Conservation (phyloP, 2,329 filamentous ascomycete genomes). For the Sporothrix inflata region DNA sequence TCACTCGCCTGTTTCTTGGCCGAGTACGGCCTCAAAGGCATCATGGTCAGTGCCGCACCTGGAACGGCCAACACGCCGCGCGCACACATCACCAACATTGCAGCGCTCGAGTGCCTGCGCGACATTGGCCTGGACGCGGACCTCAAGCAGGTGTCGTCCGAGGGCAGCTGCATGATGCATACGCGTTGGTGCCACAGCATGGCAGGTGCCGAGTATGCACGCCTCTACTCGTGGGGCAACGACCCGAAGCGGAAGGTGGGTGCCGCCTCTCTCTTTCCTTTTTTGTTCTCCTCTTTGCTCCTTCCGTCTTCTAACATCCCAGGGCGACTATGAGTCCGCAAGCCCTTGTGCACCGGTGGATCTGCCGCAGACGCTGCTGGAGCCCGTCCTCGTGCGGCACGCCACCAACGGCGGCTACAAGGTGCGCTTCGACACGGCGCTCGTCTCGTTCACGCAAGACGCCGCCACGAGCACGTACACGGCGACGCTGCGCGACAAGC, state of each 20-base stretch:
- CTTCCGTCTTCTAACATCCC: constrained; percentile 29
- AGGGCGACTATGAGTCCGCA: constrained; percentile 51
- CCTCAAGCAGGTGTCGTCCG: constrained; percentile 43
- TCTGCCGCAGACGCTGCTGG: constrained; percentile 53
- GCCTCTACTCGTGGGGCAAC: constrained; percentile 56
- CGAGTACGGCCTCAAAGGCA: constrained; percentile 55
- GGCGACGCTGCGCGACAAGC: constrained; percentile 36
- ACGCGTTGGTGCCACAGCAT: constrained; percentile 58
- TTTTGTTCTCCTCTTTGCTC: too few relatives aligned
- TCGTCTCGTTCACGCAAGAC: constrained; percentile 41
- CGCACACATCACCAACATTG: constrained; percentile 64
- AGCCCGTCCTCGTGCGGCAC: constrained; percentile 50
- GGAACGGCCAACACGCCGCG: constrained; percentile 60
- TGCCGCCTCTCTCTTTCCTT: neutral
- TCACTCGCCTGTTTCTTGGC: constrained; percentile 58
- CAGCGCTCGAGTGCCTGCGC: constrained; percentile 51
- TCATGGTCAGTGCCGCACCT: constrained; percentile 55
- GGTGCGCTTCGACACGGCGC: constrained; percentile 48
- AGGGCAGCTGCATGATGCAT: constrained; percentile 50
- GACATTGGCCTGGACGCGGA: constrained; percentile 55
- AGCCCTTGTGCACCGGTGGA: constrained; percentile 51
- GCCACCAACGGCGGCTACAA: constrained; percentile 47
- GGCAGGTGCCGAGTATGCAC: constrained; percentile 56
- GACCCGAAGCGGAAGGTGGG: constrained; percentile 43
- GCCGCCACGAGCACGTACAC: constrained; percentile 40